These are phyloP conservation scores for Craterostigma plantagineum DNA, from an alignment of 257 asterid genomes.

Conservation along the genomic window DNA sequence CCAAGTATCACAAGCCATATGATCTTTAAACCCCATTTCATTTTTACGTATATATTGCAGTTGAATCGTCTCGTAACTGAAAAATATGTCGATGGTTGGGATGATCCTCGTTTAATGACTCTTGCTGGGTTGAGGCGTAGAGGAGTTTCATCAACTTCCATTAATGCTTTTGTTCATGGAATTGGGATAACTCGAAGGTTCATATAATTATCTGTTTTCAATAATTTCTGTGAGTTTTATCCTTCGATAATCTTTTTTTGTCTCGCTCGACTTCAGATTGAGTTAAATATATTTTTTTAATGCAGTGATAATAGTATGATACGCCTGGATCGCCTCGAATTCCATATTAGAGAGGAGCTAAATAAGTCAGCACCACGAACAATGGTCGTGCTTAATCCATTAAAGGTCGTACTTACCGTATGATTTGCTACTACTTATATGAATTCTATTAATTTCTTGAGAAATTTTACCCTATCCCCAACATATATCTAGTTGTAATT, in stretches of 20 bases:
- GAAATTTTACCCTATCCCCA: neutral
- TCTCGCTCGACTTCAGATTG: neutral
- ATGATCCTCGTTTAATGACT: slow-evolving; percentile 94
- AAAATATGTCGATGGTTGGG: slow-evolving; percentile 93
- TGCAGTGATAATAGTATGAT: slow-evolving; percentile 79
- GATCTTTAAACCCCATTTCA: slow-evolving; percentile 10
- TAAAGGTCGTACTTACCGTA: slow-evolving; percentile 36
- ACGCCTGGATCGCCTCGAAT: slow-evolving; percentile 68
- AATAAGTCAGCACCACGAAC: slow-evolving; percentile 66
- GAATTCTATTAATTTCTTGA: neutral
- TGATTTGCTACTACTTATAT: neutral
- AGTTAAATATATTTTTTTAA: slow-evolving; percentile 4
- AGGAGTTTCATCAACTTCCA: slow-evolving; percentile 80
- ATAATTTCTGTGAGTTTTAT: too few relatives aligned
- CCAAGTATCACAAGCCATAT: slow-evolving; percentile 1
- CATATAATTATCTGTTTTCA: neutral
- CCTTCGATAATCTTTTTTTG: neutral
- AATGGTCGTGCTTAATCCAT: slow-evolving; percentile 78
- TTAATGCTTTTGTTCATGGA: slow-evolving; percentile 78
- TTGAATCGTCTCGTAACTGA: slow-evolving; percentile 80
- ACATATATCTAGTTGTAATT: slow-evolving; percentile 47
- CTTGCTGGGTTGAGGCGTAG: slow-evolving; percentile 87
- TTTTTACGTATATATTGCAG: slow-evolving; percentile 22
- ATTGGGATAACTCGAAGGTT: slow-evolving; percentile 96
- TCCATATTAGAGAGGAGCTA: slow-evolving; percentile 84